phyloP scores from a whole-genome alignment of 2,329 filamentous ascomycete species.

The Ascochyta pisi region DNA sequence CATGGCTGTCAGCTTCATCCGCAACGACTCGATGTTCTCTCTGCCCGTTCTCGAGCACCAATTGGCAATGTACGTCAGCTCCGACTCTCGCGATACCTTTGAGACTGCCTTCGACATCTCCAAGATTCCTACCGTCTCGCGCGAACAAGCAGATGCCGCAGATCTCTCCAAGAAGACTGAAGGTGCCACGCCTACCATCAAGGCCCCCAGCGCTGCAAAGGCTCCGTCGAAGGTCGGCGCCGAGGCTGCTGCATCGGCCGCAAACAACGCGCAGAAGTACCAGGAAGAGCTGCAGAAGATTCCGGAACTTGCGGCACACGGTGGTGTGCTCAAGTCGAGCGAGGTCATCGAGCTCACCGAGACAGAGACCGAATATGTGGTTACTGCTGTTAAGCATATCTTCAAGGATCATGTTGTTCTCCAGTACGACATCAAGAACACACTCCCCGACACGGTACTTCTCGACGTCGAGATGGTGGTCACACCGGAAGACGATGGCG shows the following conservation, averaged over 20 bases:
- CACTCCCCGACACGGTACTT: conserved; percentile 75
- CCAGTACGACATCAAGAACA: conserved; percentile 98
- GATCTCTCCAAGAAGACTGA: conserved; percentile 98
- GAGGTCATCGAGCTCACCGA: conserved; percentile 88
- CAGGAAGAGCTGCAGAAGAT: conserved; percentile 86
- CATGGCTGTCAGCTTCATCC: conserved; percentile 84
- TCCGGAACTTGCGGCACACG: conserved; percentile 89
- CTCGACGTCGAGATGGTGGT: conserved; percentile 69
- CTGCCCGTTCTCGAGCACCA: conserved; percentile 95
- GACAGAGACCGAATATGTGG: conserved; percentile 96
- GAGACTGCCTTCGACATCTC: conserved; percentile 86
- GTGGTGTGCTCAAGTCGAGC: conserved; percentile 90
- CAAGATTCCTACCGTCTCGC: conserved; percentile 88
- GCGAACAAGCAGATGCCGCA: conserved; percentile 94
- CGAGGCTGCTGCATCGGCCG: conserved; percentile 77
- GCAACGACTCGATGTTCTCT: conserved; percentile 96
- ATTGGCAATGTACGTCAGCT: conserved; percentile 95
- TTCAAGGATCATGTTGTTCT: conserved; percentile 97
- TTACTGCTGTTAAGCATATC: conserved; percentile 91
- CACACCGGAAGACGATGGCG: conserved; percentile 83
- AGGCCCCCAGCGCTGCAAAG: conserved; percentile 87
- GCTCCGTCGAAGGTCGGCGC: conserved; percentile 69
- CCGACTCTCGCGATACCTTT: conserved; percentile 86
- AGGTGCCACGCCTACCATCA: conserved; percentile 88
- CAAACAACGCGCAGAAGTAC: conserved; percentile 85